A percentile compares a stretch with the other conserved stretches of the same genome.
These are phyloP conservation scores for Mycena amicta DNA, from an alignment of 768 basidiomycete species.

Conservation along the genomic window DNA sequence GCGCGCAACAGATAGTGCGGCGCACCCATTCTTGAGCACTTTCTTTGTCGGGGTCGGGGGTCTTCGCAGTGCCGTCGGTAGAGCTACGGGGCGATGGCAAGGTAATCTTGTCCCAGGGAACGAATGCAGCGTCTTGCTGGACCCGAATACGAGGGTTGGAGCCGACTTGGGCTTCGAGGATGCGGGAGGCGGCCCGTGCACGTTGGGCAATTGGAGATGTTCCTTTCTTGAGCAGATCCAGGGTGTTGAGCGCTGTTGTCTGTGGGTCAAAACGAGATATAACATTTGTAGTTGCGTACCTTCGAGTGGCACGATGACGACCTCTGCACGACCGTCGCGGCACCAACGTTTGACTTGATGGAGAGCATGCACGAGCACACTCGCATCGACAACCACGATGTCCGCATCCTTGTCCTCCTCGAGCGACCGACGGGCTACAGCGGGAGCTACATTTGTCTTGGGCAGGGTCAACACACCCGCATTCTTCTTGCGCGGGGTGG, in stretches of 20 bases:
- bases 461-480: slow-evolving; percentile 11
- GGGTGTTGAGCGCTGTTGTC: slow-evolving; percentile 79
- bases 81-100: too few relatives aligned
- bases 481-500: slow-evolving; percentile 24
- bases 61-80: slow-evolving; percentile 24
- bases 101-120: slow-evolving; percentile 75
- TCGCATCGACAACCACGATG: slow-evolving; percentile 77
- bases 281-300: slow-evolving; percentile 48
- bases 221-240: slow-evolving; percentile 93
- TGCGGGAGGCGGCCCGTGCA: slow-evolving; percentile 85
- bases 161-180: slow-evolving; percentile 86
- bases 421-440: slow-evolving; percentile 16
- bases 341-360: slow-evolving; percentile 84
- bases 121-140: slow-evolving; percentile 80
- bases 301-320: slow-evolving; percentile 86
- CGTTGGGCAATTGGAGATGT: slow-evolving; percentile 75
- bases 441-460: slow-evolving; percentile 17
- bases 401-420: slow-evolving; percentile 64
- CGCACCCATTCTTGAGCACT: slow-evolving; percentile 83
- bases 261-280: not conserved
- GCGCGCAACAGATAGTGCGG: slow-evolving; percentile 80
- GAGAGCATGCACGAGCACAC: slow-evolving; percentile 77
- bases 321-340: slow-evolving; percentile 72
- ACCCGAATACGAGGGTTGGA: slow-evolving; percentile 80
- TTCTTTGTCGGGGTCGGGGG: slow-evolving; percentile 28